Evolutionary conservation across 257 asterid genomes (phyloP).

Genomic region (Catharanthus roseus): DNA sequence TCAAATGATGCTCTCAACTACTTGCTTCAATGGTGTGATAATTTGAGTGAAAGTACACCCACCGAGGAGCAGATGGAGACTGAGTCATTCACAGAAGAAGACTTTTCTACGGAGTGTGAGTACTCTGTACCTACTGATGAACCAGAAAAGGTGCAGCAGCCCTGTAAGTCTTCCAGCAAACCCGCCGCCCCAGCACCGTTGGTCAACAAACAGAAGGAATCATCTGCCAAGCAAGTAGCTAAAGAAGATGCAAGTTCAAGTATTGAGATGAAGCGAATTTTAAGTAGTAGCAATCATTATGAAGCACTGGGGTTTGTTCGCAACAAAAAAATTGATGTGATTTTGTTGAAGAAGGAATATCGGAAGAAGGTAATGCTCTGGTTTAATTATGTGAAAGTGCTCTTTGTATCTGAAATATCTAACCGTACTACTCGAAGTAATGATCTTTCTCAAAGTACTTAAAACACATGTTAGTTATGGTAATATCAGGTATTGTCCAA

Average conservation of each 20-base stretch:
- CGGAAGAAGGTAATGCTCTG: slow-evolving; percentile 63
- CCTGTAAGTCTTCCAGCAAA: slow-evolving; percentile 54
- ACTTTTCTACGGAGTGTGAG: slow-evolving; percentile 52
- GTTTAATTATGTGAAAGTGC: background rate
- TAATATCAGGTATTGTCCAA: background rate
- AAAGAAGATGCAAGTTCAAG: slow-evolving; percentile 60
- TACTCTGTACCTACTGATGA: slow-evolving; percentile 56
- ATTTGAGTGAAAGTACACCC: slow-evolving; percentile 62
- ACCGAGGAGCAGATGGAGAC: slow-evolving; percentile 61
- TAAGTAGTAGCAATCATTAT: slow-evolving; percentile 70
- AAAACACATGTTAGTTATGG: background rate
- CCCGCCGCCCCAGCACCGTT: slow-evolving; percentile 49
- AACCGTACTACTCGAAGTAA: no score
- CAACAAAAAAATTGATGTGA: slow-evolving; percentile 58
- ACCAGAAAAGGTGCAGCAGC: slow-evolving; percentile 50
- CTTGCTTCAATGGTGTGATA: slow-evolving; percentile 86
- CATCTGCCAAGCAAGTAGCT: slow-evolving; percentile 46
- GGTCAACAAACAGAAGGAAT: slow-evolving; percentile 54
- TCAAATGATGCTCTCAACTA: slow-evolving; percentile 71
- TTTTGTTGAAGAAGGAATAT: slow-evolving; percentile 82
- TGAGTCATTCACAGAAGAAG: slow-evolving; percentile 58
- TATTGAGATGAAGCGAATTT: slow-evolving; percentile 85
- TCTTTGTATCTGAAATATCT: background rate
- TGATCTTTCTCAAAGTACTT: background rate
- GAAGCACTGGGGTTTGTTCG: slow-evolving; percentile 84